Conservation (phyloP, 1,284 basidiomycete species). For the Cystobasidiaceae sp. region DNA sequence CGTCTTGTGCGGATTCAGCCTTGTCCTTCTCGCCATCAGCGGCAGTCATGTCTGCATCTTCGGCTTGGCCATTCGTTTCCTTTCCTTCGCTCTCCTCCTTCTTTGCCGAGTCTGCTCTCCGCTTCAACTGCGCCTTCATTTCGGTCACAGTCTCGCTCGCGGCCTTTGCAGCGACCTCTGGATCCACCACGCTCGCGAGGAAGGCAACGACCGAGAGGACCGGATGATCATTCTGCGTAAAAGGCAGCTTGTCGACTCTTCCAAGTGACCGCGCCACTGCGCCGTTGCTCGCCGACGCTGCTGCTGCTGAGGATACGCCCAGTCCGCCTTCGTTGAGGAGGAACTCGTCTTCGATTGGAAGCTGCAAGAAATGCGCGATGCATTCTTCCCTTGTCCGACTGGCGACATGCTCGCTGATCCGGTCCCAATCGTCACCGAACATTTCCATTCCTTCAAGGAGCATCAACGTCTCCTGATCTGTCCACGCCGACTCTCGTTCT, state of each 20-base stretch:
- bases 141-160: slow-evolving; percentile 79
- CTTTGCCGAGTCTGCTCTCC: slow-evolving; percentile 52
- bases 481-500: slow-evolving; percentile 61
- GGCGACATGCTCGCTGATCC: slow-evolving; percentile 85
- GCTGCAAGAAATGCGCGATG: slow-evolving; percentile 87
- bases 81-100: slow-evolving; percentile 41
- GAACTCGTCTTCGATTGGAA: slow-evolving; percentile 95
- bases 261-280: slow-evolving; percentile 44
- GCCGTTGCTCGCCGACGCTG: slow-evolving; percentile 46
- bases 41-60: slow-evolving; percentile 34
- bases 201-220: slow-evolving; percentile 98
- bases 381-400: slow-evolving; percentile 89
- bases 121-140: slow-evolving; percentile 59
- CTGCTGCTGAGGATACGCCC: slow-evolving; percentile 71
- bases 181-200: slow-evolving; percentile 84
- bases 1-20: slow-evolving; percentile 42
- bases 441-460: slow-evolving; percentile 94
- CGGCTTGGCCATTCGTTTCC: slow-evolving; percentile 18
- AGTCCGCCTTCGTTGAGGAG: slow-evolving; percentile 51
- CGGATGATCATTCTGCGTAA: slow-evolving; percentile 92
- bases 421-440: slow-evolving; percentile 95
- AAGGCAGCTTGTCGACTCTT: slow-evolving; percentile 61
- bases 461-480: slow-evolving; percentile 80
- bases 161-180: slow-evolving; percentile 85
- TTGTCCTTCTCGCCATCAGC: slow-evolving; percentile 36